Percentiles rank a stretch among this genome's conserved stretches.
These are phyloP conservation scores for Boletus edulis DNA, from an alignment of 768 basidiomycete species.

Conservation along the genomic window DNA sequence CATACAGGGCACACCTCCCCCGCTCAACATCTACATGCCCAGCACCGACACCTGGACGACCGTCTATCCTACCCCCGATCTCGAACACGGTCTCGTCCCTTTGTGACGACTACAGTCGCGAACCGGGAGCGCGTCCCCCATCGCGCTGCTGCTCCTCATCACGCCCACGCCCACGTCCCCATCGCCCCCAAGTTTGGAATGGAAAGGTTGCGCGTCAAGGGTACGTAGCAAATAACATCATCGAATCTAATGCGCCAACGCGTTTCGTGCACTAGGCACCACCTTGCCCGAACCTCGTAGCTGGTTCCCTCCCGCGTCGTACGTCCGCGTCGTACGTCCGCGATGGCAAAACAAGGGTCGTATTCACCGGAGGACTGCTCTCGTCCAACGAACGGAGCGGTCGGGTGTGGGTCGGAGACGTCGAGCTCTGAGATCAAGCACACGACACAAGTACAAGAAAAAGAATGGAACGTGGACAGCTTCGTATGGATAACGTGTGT, in stretches of 20 bases:
- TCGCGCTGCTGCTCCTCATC: no score
- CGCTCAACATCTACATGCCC: slow-evolving; percentile 33
- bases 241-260: no score
- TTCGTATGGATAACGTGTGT: no score
- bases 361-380: neutral
- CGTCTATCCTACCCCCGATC: slow-evolving; percentile 24
- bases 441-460: no score
- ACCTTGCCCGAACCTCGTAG: slow-evolving; percentile 36
- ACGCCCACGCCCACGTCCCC: no score
- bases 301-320: slow-evolving; percentile 36
- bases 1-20: slow-evolving; percentile 5
- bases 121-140: no score
- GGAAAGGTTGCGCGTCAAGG: slow-evolving; percentile 23
- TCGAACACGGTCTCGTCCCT: neutral
- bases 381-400: no score
- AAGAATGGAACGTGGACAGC: no score
- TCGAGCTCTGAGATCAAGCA: no score
- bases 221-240: neutral
- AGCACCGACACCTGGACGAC: slow-evolving; percentile 17
- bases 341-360: slow-evolving; percentile 17
- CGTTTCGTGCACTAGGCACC: no score
- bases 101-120: neutral
- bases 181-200: slow-evolving; percentile 11
- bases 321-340: slow-evolving; percentile 26
- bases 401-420: no score